Evolutionary conservation across 805 yeast genomes (phyloP), one percentile per base, ranked within the genome.

Genomic region (Ogataea nakhonphanomensis): DNA sequence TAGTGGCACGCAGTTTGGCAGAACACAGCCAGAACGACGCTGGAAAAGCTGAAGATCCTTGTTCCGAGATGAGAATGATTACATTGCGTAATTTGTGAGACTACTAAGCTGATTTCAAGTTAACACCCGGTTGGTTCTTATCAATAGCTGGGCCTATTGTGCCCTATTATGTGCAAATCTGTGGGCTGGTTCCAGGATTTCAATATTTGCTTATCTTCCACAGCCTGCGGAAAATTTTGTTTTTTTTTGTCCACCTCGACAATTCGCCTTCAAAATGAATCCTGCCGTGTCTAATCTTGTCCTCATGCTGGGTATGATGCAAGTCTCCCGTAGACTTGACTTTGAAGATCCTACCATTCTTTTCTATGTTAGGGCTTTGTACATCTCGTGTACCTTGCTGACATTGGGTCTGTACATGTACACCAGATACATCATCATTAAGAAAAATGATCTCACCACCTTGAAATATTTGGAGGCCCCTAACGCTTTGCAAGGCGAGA

Each of bases 241-340:
- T 33, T 32, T 38, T 36, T 36, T 38, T 28, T 34, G 36, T 25
- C 32, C 39, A 36, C 33, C 39, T 33, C 42, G 37, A 38, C 42
- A 32, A 27, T 38, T 38, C 37, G 42, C 42, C 42, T 33, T 27
- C 42, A 40, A 25, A 44, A 84, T 91, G 93, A 88, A 87, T 64
- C 93, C 98, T 32, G 95, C 95, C 51, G 69, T 90, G 52, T 67
- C 88, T 51, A 90, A 91, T 71, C 66, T 93, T 55, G 85, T 74
- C 55, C 70, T 93, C 76, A 91, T 90, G 96, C 81, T 90, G 61
- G 84, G 79, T 73, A 87, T 88, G 87, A 91, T 90, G 96, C 96
- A 89, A 67, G 84, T 89, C 49, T 79, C 96, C 49, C 86, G 88
- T 66, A 79, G 78, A 61, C 71, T 93, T 48, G 93, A 91, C 66